Evolutionary conservation across 2,329 filamentous ascomycete species (phyloP).

Genomic region (Nemania diffusa): DNA sequence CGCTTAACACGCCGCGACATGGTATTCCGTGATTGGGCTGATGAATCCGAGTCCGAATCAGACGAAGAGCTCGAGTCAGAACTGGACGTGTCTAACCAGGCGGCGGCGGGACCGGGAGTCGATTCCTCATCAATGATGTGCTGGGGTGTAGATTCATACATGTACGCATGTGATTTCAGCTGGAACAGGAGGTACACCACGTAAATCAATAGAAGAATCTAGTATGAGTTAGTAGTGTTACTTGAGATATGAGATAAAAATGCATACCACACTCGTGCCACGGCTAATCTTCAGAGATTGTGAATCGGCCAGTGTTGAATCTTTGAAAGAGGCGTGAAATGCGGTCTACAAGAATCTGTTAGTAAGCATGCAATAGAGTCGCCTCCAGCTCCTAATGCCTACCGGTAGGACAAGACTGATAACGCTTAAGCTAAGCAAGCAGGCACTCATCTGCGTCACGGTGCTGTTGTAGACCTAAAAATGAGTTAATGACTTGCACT

Average conservation of each 20-base stretch:
- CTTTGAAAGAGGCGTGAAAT: conserved; percentile 87
- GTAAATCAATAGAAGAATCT: conserved; percentile 84
- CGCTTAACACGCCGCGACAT: conserved; percentile 80
- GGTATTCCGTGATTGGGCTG: conserved; percentile 68
- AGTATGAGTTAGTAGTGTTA: conserved; percentile 37
- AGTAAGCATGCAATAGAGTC: background rate
- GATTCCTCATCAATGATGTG: conserved; percentile 93
- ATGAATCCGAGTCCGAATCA: conserved; percentile 75
- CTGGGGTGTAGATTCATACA: conserved; percentile 93
- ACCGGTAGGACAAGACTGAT: conserved; percentile 87
- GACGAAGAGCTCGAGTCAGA: conserved; percentile 67
- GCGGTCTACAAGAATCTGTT: conserved; percentile 74
- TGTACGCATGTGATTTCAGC: conserved; percentile 89
- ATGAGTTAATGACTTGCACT: conserved; percentile 21
- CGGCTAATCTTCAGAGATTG: conserved; percentile 86
- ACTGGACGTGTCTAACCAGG: conserved; percentile 79
- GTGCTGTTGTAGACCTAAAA: conserved; percentile 90
- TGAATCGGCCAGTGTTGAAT: conserved; percentile 69
- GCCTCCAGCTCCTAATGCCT: conserved; percentile 46
- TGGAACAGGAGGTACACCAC: conserved; percentile 87
- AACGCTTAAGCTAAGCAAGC: conserved; percentile 87
- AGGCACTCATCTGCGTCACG: conserved; percentile 95
- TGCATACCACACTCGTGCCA: conserved; percentile 82
- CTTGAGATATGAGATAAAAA: conserved; percentile 1
- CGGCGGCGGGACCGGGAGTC: conserved; percentile 83